These are phyloP conservation scores for Helotiales sp. DNA, from an alignment of 2,329 filamentous ascomycete genomes.

Conservation along the genomic window DNA sequence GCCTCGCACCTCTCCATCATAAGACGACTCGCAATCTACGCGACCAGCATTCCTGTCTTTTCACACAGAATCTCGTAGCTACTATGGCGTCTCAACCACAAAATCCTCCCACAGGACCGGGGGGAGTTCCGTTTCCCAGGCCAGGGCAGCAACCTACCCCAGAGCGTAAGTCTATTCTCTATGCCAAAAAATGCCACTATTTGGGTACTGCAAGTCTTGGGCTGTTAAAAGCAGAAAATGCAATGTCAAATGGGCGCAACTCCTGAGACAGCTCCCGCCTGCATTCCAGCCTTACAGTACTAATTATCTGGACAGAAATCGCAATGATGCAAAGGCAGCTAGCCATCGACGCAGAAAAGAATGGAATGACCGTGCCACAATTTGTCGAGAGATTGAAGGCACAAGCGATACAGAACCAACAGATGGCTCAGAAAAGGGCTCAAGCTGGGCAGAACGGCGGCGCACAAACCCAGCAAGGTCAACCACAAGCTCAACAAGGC, in stretches of 20 bases:
- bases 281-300: too few species aligned
- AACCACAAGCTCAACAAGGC: conserved; percentile 43
- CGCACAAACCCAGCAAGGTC: conserved; percentile 31
- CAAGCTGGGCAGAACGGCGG: conserved; percentile 40
- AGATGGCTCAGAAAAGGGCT: conserved; percentile 39
- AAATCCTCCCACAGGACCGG: conserved; percentile 22
- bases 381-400: conserved; percentile 72
- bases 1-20: too few species aligned
- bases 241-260: too few species aligned
- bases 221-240: too few species aligned
- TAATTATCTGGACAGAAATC: too few species aligned
- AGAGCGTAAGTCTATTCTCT: too few species aligned
- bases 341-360: conserved; percentile 77
- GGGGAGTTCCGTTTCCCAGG: conserved; percentile 24
- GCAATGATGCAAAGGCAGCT: conserved; percentile 80
- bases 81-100: conserved; percentile 15
- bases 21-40: too few species aligned
- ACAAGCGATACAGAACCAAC: conserved; percentile 54
- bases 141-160: conserved; percentile 60
- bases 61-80: background rate
- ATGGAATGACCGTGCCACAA: conserved; percentile 81
- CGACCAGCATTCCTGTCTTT: background rate
- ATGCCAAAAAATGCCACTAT: too few species aligned
- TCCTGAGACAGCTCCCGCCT: too few species aligned
- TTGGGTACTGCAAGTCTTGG: too few species aligned